Conservation (phyloP, 169 alveolate genomes). For the Eimeria sp. region DNA sequence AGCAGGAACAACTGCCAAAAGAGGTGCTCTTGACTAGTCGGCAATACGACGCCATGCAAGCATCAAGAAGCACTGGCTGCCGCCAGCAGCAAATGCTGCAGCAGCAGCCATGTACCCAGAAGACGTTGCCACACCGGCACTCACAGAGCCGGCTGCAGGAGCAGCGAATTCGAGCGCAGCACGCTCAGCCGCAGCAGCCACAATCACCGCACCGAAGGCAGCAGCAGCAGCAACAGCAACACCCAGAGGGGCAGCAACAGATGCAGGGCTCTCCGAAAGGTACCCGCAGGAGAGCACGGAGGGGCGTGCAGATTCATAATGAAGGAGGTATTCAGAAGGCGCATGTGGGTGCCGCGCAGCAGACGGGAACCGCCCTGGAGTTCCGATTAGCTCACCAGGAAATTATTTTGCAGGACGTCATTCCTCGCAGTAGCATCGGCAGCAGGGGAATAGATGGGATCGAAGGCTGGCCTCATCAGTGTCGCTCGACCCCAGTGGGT, state of each 20-base stretch:
- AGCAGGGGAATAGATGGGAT: too few species aligned
- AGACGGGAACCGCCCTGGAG: background rate
- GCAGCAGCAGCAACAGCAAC: too few species aligned
- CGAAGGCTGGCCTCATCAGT: background rate
- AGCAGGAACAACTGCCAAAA: background rate
- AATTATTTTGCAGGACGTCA: background rate
- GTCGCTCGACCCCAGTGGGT: background rate
- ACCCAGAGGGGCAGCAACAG: background rate
- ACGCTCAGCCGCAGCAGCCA: too few species aligned
- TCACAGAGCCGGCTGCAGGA: background rate
- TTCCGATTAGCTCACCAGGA: background rate
- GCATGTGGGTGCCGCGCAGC: background rate
- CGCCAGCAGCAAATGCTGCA: background rate
- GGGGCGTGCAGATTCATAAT: background rate
- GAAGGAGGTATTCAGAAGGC: background rate
- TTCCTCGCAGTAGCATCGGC: background rate
- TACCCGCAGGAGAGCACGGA: conserved; percentile 5
- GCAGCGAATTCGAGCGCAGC: too few species aligned
- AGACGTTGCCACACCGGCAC: background rate
- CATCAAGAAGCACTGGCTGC: background rate
- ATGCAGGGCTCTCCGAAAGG: background rate
- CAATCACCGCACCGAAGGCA: too few species aligned
- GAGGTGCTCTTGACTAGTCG: background rate
- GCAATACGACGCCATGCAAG: too few species aligned
- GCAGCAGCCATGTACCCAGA: background rate